These are phyloP conservation scores for Cadophora malorum DNA, from an alignment of 2,329 filamentous ascomycete species.

Conservation along the genomic window DNA sequence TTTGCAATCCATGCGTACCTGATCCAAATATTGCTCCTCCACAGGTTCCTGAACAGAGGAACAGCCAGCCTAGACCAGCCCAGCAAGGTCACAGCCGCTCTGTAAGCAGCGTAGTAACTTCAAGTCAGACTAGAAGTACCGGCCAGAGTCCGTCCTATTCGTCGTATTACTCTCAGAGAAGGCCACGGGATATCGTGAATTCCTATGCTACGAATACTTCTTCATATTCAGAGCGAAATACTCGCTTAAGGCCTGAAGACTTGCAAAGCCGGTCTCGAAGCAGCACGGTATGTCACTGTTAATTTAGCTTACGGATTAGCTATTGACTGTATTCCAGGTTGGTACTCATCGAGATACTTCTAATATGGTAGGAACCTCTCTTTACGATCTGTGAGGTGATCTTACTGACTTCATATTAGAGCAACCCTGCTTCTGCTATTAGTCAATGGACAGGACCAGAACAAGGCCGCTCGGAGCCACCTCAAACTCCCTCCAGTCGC, in stretches of 20 bases:
- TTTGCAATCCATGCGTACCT: conserved; percentile 76
- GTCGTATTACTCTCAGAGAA: conserved; percentile 17
- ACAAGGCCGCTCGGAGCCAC: background rate
- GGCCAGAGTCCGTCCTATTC: background rate
- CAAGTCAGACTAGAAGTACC: background rate
- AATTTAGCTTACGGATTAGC: background rate
- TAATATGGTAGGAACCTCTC: conserved; percentile 7
- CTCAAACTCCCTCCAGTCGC: conserved; percentile 16
- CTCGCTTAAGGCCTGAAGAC: conserved; percentile 25
- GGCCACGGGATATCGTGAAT: conserved; percentile 26
- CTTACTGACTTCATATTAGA: background rate
- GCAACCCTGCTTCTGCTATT: background rate
- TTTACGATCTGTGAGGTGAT: background rate
- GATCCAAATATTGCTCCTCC: conserved; percentile 69
- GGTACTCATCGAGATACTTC: conserved; percentile 13
- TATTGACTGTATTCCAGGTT: conserved; percentile 20
- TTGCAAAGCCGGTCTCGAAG: conserved; percentile 38
- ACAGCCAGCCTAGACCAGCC: conserved; percentile 21
- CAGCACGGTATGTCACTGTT: conserved; percentile 37
- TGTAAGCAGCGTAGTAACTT: conserved; percentile 29
- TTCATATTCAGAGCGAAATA: conserved; percentile 25
- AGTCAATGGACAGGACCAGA: conserved; percentile 3
- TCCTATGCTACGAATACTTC: conserved; percentile 22
- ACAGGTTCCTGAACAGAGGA: conserved; percentile 32
- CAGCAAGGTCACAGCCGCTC: conserved; percentile 32